Evolutionary conservation across 306 rosid species (phyloP), one percentile per base, ranked within the genome.

Genomic region (Biancaea sappan): DNA sequence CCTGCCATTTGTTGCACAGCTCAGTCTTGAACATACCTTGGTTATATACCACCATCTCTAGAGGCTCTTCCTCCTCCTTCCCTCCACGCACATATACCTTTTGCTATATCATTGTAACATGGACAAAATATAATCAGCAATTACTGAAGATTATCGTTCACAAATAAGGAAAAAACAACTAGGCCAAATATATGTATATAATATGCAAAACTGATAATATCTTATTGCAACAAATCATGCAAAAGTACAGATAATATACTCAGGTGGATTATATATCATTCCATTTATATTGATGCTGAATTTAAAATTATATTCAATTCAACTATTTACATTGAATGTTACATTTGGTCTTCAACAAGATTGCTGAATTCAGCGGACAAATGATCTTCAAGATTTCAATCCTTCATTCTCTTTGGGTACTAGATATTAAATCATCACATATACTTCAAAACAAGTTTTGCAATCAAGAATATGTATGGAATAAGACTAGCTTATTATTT

Each of bases 1-100:
- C 90, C 78, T 87, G 92, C 98, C 98, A 94, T 74, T 94, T 94
- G 84, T 94, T 94, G 78, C 98, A 94, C 8, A 91, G 88, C 88
- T 94, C 97, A 34, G 98, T 94, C 86, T 94, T 94, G 64, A 82
- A 48, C 96, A 88, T 92, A 43, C 98, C 98, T 37, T 94, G 98
- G 72, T 90, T 92, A 85, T 87, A 94, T 67, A 87, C 93, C 61
- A 78, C 81, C 86, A 84, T 66, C 67, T 91, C 87, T 50, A 79
- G 71, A 5, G 89, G 89, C 54, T 84, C 90, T 58, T 84, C 84
- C 71, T 89, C 91, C 32, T 80, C 80, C 64, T 84, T 79, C 60
- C 83, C 85, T 84, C 88, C 88, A 7, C 83, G 83, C 22, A 84
- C 88, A 77, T 80, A 84, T 2, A 84, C 88, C 85, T 84, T 84